Evolutionary conservation across 441 rosid genomes (phyloP).

Genomic region (Croton laevigatus): DNA sequence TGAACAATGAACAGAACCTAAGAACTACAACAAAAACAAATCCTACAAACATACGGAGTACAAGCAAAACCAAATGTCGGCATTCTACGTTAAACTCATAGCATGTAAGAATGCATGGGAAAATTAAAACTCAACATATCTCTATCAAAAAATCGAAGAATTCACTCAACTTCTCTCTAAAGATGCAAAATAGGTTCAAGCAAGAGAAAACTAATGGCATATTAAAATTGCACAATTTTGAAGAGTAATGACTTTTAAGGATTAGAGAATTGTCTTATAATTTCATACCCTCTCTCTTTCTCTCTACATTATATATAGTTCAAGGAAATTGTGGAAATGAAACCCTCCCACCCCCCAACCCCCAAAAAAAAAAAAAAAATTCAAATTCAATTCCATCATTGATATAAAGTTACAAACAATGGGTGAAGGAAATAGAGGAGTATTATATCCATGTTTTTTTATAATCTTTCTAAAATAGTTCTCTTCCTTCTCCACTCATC

Average conservation of each 20-base stretch:
- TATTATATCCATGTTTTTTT: not conserved
- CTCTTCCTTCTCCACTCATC: not conserved
- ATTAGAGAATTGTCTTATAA: too few species aligned
- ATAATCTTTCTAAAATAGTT: not conserved
- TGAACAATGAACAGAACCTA: slow-evolving; percentile 25
- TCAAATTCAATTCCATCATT: too few species aligned
- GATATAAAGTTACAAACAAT: too few species aligned
- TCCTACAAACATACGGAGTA: not conserved
- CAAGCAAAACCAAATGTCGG: not conserved
- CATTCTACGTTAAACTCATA: not conserved
- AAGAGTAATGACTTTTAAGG: too few species aligned
- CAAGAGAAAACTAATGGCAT: slow-evolving; percentile 3
- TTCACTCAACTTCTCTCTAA: not conserved
- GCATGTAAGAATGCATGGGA: not conserved
- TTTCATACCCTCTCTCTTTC: too few species aligned
- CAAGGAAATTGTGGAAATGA: too few species aligned
- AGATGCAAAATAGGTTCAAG: not conserved
- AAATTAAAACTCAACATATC: not conserved
- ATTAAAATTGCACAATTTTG: not conserved
- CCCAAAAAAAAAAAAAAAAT: too few species aligned
- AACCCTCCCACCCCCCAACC: too few species aligned
- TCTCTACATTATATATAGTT: too few species aligned
- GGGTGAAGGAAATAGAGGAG: not conserved
- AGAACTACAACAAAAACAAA: not conserved
- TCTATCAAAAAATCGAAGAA: not conserved